phyloP scores from a whole-genome alignment of 2,329 filamentous ascomycete species.

The Aspergillus fumigatiaffinis region DNA sequence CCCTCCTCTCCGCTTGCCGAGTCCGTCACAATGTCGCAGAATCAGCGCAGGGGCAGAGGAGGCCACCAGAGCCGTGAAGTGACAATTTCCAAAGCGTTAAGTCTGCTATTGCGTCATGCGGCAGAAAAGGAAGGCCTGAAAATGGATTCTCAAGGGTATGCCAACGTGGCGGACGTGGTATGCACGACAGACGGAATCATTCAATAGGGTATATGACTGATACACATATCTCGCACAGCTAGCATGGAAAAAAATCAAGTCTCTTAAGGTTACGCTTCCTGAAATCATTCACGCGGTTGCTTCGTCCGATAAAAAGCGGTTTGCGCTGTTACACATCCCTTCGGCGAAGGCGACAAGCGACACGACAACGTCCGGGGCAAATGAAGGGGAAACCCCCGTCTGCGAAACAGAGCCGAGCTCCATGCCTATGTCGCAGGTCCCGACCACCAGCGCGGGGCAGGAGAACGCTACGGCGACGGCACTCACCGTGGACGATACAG shows the following conservation, averaged over 20 bases:
- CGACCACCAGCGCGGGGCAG: conserved; percentile 27
- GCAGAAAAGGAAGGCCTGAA: conserved; percentile 58
- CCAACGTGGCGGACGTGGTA: conserved; percentile 57
- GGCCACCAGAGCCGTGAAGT: conserved; percentile 29
- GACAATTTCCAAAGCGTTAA: conserved; percentile 40
- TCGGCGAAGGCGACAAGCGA: conserved; percentile 10
- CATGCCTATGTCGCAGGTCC: background rate
- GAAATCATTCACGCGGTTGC: conserved; percentile 69
- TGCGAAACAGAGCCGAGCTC: background rate
- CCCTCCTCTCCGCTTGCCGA: background rate
- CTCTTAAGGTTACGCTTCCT: conserved; percentile 66
- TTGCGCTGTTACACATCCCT: conserved; percentile 64
- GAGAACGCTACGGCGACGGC: conserved; percentile 32
- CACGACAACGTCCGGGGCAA: conserved; percentile 14
- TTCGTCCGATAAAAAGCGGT: conserved; percentile 86
- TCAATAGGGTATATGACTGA: background rate
- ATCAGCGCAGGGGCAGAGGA: conserved; percentile 3
- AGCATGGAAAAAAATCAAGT: conserved; percentile 58
- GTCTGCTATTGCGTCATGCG: conserved; percentile 56
- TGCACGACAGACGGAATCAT: conserved; percentile 16
- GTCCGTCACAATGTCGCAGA: background rate
- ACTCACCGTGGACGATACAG: conserved; percentile 35
- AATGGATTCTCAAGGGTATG: conserved; percentile 57
- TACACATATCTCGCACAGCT: conserved; percentile 41
- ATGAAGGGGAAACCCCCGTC: conserved; percentile 3